Percentiles rank a stretch among this genome's conserved stretches.
Conservation (phyloP, 78 protist genomes). For the Dictyostelium firmibasis region DNA sequence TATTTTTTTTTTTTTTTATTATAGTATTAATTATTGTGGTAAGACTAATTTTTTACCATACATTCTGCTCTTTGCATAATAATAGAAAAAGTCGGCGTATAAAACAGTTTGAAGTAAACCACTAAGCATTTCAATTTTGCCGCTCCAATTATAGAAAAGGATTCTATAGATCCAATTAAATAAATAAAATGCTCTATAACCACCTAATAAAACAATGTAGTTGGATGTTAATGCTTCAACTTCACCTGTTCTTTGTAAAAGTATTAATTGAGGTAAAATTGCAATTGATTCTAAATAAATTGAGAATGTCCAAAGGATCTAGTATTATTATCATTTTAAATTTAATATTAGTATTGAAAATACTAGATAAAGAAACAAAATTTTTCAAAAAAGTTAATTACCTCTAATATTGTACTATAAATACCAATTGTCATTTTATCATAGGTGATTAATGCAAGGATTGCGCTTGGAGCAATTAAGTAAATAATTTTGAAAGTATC, state of each 20-base stretch:
- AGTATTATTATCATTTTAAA: background rate
- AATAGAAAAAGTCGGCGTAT: slow-evolving; percentile 97
- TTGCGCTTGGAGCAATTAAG: slow-evolving; percentile 80
- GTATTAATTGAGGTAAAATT: slow-evolving; percentile 96
- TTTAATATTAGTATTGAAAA: background rate
- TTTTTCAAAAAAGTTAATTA: background rate
- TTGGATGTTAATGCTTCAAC: slow-evolving; percentile 90
- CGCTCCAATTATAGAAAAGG: slow-evolving; percentile 74
- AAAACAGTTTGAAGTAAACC: slow-evolving; percentile 94
- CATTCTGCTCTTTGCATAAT: slow-evolving; percentile 86
- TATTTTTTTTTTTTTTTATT: background rate
- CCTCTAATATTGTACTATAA: slow-evolving; percentile 36
- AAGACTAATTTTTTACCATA: slow-evolving; percentile 53
- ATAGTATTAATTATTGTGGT: slow-evolving; percentile 27
- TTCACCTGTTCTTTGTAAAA: slow-evolving; percentile 89
- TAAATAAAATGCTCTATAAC: slow-evolving; percentile 96
- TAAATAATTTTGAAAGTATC: slow-evolving; percentile 87
- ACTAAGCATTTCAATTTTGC: slow-evolving; percentile 86
- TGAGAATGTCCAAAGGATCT: slow-evolving; percentile 96
- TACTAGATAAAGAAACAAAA: too few relatives aligned
- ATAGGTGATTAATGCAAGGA: slow-evolving; percentile 82
- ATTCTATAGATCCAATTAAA: slow-evolving; percentile 97
- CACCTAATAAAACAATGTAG: slow-evolving; percentile 89
- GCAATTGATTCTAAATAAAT: slow-evolving; percentile 98
- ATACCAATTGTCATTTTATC: background rate